Base-by-base conservation (phyloP, 176 grass and related monocot species). In the Pontederia crassipes region DNA sequence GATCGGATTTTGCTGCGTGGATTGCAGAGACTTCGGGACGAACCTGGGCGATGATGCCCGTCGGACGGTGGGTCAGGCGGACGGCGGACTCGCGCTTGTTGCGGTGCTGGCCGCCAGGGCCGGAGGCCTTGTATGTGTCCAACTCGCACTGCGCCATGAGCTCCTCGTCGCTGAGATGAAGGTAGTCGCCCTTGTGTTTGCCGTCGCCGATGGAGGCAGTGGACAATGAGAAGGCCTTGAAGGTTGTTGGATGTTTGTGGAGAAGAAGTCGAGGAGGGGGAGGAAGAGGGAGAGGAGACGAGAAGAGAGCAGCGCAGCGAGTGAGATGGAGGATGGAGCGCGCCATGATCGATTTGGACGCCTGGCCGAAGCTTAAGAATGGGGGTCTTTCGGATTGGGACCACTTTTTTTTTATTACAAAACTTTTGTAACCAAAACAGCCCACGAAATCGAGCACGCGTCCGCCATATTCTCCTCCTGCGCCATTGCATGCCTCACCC, bases 31-130 rank as follows among this genome's bases (percentile, higher is more conserved):
- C 18, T 5, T 40, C 32, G 32, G 32, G 32, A 40, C 32, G 32
- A 40, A 97, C 93, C 81, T 97, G 93, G 29, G 87, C 93, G 49
- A 73, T 53, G 74, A 97, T 81, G 58, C 93, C 84, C 47, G 93
- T 91, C 69, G 93, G 93, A 10, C 77, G 81, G 79, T 97, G 93
- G 5, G 79, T 79, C 10, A 97, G 74, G 0, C 87, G 83, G 8
- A 92, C 87, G 17, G 87, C 87, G 20, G 93, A 81, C 76, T 97
- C 87, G 60, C 93, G 83, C 84, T 97, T 97, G 76, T 97, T 97
- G 45, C 93, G 93, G 77, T 97, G 93, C 74, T 92, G 93, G 4
- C 93, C 93, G 8, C 93, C 93, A 50, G 93, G 87, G 9, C 93
- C 87, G 17, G 86, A 82, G 3, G 93, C 52, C 76, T 97, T 97